phyloP scores from a whole-genome alignment of 2,329 filamentous ascomycete species.

The Calonectria honghensis region DNA sequence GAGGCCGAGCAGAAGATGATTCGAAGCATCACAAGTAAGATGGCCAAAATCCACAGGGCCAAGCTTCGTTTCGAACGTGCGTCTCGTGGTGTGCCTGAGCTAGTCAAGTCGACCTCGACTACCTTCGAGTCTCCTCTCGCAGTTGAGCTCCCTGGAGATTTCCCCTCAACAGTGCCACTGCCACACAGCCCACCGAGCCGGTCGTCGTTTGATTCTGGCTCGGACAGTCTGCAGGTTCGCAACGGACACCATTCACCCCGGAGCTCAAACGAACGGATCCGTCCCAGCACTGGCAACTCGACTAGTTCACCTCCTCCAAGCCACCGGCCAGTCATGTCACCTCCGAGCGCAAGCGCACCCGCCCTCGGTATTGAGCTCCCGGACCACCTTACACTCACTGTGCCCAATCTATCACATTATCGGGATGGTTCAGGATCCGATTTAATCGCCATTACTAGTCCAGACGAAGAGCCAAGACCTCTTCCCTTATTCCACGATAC shows the following conservation, averaged over 20 bases:
- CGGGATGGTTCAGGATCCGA: constrained; percentile 76
- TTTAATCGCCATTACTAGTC: constrained; percentile 78
- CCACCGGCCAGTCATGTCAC: constrained; percentile 56
- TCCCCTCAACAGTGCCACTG: constrained; percentile 64
- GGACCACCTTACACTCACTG: constrained; percentile 74
- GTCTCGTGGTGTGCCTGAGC: constrained; percentile 64
- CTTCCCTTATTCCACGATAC: constrained; percentile 59
- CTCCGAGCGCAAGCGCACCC: constrained; percentile 56
- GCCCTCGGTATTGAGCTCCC: constrained; percentile 62
- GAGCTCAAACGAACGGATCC: constrained; percentile 69
- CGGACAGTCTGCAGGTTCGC: constrained; percentile 68
- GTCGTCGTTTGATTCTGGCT: constrained; percentile 75
- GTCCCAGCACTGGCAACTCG: constrained; percentile 57
- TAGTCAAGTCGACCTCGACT: constrained; percentile 65
- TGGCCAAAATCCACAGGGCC: constrained; percentile 88
- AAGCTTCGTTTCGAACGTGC: constrained; percentile 79
- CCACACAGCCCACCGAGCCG: constrained; percentile 65
- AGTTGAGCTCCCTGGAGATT: constrained; percentile 75
- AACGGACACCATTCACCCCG: constrained; percentile 67
- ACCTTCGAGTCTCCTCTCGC: constrained; percentile 69
- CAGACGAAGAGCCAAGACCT: constrained; percentile 74
- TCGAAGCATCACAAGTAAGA: constrained; percentile 83
- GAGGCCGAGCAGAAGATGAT: constrained; percentile 86
- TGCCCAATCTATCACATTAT: constrained; percentile 76
- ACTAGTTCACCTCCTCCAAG: constrained; percentile 54